Evolutionary conservation across 2,329 filamentous ascomycete species (phyloP), one percentile per base, ranked within the genome.

Genomic region (Fusarium camptoceras): DNA sequence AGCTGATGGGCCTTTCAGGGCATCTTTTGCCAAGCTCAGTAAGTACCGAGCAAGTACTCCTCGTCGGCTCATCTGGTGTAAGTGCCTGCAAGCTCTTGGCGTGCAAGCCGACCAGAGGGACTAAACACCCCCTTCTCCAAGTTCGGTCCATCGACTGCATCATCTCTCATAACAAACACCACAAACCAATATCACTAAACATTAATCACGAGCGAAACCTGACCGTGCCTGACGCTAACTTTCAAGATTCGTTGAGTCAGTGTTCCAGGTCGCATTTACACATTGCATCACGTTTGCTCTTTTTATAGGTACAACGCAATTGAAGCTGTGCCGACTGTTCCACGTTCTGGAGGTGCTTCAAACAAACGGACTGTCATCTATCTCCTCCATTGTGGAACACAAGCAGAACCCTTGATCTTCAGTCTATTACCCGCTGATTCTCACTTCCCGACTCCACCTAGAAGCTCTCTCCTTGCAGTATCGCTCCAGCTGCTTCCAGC

Each of bases 61-160:
- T 14, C 22, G 34, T 44, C 31, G 39, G 31, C 54, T 62, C 31
- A 59, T 66, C 59, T 43, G 43, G 68, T 68, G 64, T 73, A 70
- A 73, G 72, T 71, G 64, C 53, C 39, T 43, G 60, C 31, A 53
- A 53, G 57, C 64, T 71, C 67, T 70, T 71, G 58, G 67, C 67
- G 49, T 31, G 50, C 60, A 44, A 50, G 55, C 11, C 10, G 18
- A 37, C 34, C 34, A 37, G 18, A 37, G 18, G 18, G 57, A 60
- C 66, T 49, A 48, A 61, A 49, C 55, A 48, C 24, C 56, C 55
- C 63, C 60, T 55, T 48, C 60, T 66, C 50, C 63, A 50, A 47
- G 60, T 49, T 43, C 66, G 54, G 50, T 41, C 31, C 65, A 49
- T 71, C 51, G 53, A 34, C 67, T 68, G 46, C 67, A 70, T 71